Percentiles rank a stretch among this genome's conserved stretches.
Conservation (phyloP, 805 yeast species). For the Teunomyces tritomae region DNA sequence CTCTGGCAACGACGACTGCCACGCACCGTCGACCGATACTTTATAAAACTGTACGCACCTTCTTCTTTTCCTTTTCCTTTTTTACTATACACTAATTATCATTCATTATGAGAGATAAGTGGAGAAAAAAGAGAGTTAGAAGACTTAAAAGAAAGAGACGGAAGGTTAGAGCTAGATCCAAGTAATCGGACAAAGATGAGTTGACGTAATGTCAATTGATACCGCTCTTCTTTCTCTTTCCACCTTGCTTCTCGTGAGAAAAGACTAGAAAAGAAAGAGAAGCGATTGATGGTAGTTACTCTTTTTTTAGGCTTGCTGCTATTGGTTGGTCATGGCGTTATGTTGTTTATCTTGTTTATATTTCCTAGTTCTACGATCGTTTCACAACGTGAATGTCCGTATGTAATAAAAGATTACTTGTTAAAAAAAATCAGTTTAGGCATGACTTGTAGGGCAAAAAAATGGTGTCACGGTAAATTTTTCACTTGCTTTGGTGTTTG, state of each 20-base stretch:
- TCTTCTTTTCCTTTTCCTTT: constrained; percentile 8
- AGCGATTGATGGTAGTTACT: constrained; percentile 2
- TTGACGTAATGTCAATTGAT: constrained; percentile 2
- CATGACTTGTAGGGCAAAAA: neutral
- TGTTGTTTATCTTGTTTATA: neutral
- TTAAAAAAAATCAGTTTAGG: neutral
- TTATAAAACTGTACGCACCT: constrained; percentile 7
- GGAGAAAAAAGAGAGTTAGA: constrained; percentile 99
- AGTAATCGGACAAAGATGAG: constrained; percentile 59
- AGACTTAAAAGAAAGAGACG: constrained; percentile 99
- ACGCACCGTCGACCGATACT: constrained; percentile 5
- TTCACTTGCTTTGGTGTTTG: neutral
- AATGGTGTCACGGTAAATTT: neutral
- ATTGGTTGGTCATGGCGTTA: constrained; percentile 5
- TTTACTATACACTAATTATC: constrained; percentile 24
- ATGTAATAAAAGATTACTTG: constrained; percentile 7
- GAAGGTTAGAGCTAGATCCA: constrained; percentile 99
- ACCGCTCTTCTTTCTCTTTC: neutral
- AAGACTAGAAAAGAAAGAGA: neutral
- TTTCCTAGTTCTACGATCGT: constrained; percentile 7
- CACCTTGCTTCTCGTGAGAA: too few relatives aligned
- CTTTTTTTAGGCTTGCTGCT: constrained; percentile 3
- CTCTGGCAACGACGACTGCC: constrained; percentile 15
- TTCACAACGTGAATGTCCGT: constrained; percentile 12
- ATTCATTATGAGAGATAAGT: constrained; percentile 85